Conservation (phyloP, 108 stramenopile species). For the Cylindrotheca fusiformis region DNA sequence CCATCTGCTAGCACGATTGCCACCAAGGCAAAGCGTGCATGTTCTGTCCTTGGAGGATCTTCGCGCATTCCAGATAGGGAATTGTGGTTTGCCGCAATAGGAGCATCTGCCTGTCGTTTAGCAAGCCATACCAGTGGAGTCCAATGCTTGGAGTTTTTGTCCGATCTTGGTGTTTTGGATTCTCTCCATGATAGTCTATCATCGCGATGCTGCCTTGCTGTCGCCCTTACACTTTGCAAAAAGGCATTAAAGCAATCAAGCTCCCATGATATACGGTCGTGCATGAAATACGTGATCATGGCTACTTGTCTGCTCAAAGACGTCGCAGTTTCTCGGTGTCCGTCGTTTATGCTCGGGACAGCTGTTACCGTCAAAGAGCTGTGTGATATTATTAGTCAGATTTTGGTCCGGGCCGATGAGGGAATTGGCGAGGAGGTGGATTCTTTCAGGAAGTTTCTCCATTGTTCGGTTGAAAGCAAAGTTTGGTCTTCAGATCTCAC, state of each 20-base stretch:
- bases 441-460: conserved; percentile 31
- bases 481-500: conserved; percentile 13
- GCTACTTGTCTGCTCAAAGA: conserved; percentile 62
- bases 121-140: conserved; percentile 14
- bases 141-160: conserved; percentile 17
- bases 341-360: conserved; percentile 25
- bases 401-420: conserved; percentile 59
- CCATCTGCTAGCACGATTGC: conserved; percentile 3
- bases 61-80: conserved; percentile 1
- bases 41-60: conserved; percentile 13
- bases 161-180: conserved; percentile 27
- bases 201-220: conserved; percentile 30
- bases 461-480: conserved; percentile 12
- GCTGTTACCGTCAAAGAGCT: conserved; percentile 42
- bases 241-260: conserved; percentile 12
- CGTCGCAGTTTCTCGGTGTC: conserved; percentile 40
- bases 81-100: conserved; percentile 24
- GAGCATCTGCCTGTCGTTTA: conserved; percentile 16
- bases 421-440: conserved; percentile 73
- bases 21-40: conserved; percentile 17
- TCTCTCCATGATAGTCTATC: conserved; percentile 8
- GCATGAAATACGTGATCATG: conserved; percentile 29
- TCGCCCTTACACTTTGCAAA: conserved; percentile 24
- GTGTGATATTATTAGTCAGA: conserved; percentile 52
- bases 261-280: neutral